Percentiles rank a stretch among this genome's conserved stretches.
These are phyloP conservation scores for Neohortaea acidophila DNA, from an alignment of 495 filamentous ascomycete species.

Conservation along the genomic window DNA sequence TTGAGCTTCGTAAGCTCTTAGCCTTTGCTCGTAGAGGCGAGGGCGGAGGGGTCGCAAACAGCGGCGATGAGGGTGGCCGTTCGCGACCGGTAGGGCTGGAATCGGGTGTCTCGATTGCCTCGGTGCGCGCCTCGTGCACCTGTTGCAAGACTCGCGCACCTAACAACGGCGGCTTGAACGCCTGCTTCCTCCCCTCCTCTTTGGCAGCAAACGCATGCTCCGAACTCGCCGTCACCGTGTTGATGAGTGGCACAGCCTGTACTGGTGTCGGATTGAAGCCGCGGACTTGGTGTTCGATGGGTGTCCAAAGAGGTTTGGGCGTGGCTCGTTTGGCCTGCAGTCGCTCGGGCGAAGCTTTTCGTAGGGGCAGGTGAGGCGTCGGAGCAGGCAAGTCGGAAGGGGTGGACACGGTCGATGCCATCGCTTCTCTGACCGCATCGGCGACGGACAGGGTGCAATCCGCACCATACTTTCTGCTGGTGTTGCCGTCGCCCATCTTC, in stretches of 20 bases:
- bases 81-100: constrained; percentile 1
- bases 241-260: constrained; percentile 9
- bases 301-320: constrained; percentile 10
- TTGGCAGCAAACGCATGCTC: constrained; percentile 17
- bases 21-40: background rate
- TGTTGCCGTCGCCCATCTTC: too few species aligned
- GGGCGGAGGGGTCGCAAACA: constrained; percentile 8
- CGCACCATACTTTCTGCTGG: too few species aligned
- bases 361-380: constrained; percentile 13
- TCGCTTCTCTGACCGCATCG: background rate
- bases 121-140: background rate
- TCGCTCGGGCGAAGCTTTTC: constrained; percentile 9
- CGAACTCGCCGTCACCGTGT: constrained; percentile 13
- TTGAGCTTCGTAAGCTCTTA: constrained; percentile 9
- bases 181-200: constrained; percentile 5
- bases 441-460: background rate
- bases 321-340: constrained; percentile 7
- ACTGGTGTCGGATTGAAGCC: constrained; percentile 16
- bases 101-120: background rate
- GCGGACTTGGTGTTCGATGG: constrained; percentile 11
- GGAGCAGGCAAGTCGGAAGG: constrained; percentile 1
- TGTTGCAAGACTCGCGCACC: constrained; percentile 4
- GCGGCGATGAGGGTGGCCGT: constrained; percentile 8
- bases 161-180: constrained; percentile 15
- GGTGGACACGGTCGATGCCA: background rate